phyloP scores from a whole-genome alignment of 768 basidiomycete species.

The Trametes maxima region DNA sequence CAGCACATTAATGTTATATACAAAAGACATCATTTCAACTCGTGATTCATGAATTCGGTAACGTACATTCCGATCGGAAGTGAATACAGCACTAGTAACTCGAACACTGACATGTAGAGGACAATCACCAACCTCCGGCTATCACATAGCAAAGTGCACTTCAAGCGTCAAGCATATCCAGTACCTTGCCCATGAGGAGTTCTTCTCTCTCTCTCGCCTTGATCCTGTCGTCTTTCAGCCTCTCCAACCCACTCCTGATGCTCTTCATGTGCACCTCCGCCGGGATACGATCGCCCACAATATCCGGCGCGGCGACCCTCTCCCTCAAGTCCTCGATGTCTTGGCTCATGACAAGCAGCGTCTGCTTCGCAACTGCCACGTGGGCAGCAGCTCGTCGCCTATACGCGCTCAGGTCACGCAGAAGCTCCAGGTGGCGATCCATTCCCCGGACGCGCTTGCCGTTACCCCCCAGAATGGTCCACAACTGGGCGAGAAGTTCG shows the following conservation, averaged over 20 bases:
- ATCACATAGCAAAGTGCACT: neutral
- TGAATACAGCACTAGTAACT: too few species aligned
- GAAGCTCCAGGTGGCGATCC: constrained; percentile 52
- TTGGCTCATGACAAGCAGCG: constrained; percentile 62
- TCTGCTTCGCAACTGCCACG: constrained; percentile 65
- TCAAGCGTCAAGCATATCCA: constrained; percentile 14
- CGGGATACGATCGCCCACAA: constrained; percentile 61
- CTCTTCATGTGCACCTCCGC: constrained; percentile 77
- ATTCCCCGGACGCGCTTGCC: constrained; percentile 48
- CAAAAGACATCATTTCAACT: too few species aligned
- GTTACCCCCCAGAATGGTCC: constrained; percentile 73
- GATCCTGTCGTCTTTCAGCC: constrained; percentile 58
- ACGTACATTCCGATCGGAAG: too few species aligned
- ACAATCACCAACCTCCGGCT: neutral
- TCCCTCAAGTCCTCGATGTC: constrained; percentile 80
- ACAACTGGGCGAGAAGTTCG: constrained; percentile 64
- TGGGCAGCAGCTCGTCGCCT: constrained; percentile 63
- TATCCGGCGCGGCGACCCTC: constrained; percentile 66
- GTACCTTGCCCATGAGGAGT: constrained; percentile 30
- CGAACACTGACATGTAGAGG: neutral
- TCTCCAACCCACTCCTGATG: constrained; percentile 63
- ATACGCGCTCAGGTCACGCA: constrained; percentile 58
- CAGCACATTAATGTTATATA: neutral
- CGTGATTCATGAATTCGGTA: too few species aligned
- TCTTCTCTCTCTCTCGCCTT: constrained; percentile 53